These are phyloP conservation scores for Arctium lappa DNA, from an alignment of 129 eudicot species.

Conservation along the genomic window DNA sequence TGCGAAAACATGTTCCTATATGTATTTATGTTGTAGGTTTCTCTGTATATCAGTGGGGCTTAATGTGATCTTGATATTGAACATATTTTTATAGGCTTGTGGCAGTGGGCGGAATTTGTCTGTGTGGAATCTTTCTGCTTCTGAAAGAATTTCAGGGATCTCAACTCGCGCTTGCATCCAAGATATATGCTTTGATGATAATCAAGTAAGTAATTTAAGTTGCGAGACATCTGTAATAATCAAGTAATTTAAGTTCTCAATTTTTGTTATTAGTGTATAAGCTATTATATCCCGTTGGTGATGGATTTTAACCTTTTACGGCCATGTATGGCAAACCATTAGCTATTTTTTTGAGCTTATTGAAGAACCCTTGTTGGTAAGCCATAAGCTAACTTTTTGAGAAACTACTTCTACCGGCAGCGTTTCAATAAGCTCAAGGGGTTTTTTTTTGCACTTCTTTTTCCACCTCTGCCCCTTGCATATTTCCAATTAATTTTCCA, in stretches of 20 bases:
- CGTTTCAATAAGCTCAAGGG: not conserved
- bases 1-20: not conserved
- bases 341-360: not conserved
- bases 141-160: slow-evolving; percentile 64
- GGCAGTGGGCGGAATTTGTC: slow-evolving; percentile 75
- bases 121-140: slow-evolving; percentile 88
- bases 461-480: not conserved
- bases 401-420: not conserved
- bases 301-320: not conserved
- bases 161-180: slow-evolving; percentile 54
- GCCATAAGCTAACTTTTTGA: not conserved
- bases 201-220: slow-evolving; percentile 51
- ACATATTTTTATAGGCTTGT: slow-evolving; percentile 53
- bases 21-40: not conserved
- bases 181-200: slow-evolving; percentile 78
- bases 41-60: not conserved
- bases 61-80: not conserved
- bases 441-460: not conserved
- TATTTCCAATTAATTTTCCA: not conserved
- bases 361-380: not conserved
- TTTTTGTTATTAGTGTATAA: too few species aligned
- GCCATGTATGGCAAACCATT: too few species aligned
- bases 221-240: not conserved
- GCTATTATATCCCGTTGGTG: not conserved
- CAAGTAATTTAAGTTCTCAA: too few species aligned